Evolutionary conservation across 495 filamentous ascomycete species (phyloP), one percentile per base, ranked within the genome.

Genomic region (Talaromyces liani): DNA sequence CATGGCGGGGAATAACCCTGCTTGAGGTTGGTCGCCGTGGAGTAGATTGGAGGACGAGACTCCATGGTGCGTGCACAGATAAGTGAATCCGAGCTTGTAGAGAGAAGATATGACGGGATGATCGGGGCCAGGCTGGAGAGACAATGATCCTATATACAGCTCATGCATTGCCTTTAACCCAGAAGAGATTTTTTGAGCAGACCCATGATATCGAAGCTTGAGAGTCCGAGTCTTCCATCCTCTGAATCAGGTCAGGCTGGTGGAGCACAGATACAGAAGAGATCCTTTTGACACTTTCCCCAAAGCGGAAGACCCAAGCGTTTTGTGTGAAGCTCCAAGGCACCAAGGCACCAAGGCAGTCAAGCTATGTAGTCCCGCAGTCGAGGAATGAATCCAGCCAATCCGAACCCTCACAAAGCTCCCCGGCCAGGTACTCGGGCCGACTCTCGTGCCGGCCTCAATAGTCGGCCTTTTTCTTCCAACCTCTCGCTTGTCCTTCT

Each of bases 1-100:
- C 94, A 98, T 74, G 94, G 94, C 39, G 94, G 94, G 45, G 87
- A 88, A 73, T 98, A 98, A 63, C 90, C 88, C 63, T 84, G 86
- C 66, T 77, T 74, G 45, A 76, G 69, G 49, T 68, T 63, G 22
- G 73, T 73, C 20, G 71, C 69, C n/a, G 71, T 63, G n/a, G 79
- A 78, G 60, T 70, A 72, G 22, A 81, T 72, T 24, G 79, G 79
- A 14, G 77, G 75, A 24, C 73, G 71, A n/a, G 77, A 78, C 67
- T 81, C 74, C 77, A 81, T 64, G 65, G 33, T 59, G 45, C 63
- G 56, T 64, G 57, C 36, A 58, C 54, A 39, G 61, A 55, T 57
- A n/a, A 29, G 34, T 7, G 27, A 33, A 4, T 58, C 16, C n/a
- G 31, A 25, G 53, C 14, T 29, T 16, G 53, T n/a, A 2, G 10